Evolutionary conservation across 495 filamentous ascomycete genomes (phyloP).

Genomic region (Penicillium taxi): DNA sequence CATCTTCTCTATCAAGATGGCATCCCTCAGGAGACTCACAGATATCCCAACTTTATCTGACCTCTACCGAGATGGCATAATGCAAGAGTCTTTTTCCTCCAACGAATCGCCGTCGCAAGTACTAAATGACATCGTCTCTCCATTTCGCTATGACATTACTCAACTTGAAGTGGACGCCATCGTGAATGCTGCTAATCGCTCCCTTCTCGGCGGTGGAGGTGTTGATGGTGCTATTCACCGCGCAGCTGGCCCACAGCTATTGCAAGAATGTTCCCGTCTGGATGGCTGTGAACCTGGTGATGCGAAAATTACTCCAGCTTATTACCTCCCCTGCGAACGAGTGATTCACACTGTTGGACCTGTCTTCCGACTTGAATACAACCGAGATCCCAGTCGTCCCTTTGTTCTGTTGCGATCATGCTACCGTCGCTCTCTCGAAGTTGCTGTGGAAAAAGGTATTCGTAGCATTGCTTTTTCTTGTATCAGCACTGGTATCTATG

Average conservation of each 20-base stretch:
- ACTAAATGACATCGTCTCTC: conserved; percentile 64
- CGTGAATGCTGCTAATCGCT: conserved; percentile 85
- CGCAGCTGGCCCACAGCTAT: conserved; percentile 59
- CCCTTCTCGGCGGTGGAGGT: conserved; percentile 75
- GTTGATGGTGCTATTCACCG: conserved; percentile 84
- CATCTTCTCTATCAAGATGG: background rate
- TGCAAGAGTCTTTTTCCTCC: conserved; percentile 17
- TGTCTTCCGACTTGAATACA: conserved; percentile 47
- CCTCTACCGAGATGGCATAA: conserved; percentile 3
- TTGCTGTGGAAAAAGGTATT: conserved; percentile 57
- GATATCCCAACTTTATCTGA: conserved; percentile 10
- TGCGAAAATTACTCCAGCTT: conserved; percentile 77
- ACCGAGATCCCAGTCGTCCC: conserved; percentile 27
- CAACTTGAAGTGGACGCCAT: conserved; percentile 71
- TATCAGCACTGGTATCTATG: conserved; percentile 83
- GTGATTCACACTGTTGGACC: conserved; percentile 92
- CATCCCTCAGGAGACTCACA: background rate
- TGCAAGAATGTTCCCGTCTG: conserved; percentile 62
- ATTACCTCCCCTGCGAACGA: conserved; percentile 63
- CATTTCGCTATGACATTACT: conserved; percentile 77
- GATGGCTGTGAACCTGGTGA: conserved; percentile 67
- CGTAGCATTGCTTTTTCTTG: conserved; percentile 73
- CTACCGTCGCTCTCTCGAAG: conserved; percentile 65
- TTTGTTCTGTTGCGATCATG: conserved; percentile 54
- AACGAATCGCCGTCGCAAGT: conserved; percentile 23